These are phyloP conservation scores for Digitaria exilis DNA, from an alignment of 202 grass and related monocot species.

Conservation along the genomic window DNA sequence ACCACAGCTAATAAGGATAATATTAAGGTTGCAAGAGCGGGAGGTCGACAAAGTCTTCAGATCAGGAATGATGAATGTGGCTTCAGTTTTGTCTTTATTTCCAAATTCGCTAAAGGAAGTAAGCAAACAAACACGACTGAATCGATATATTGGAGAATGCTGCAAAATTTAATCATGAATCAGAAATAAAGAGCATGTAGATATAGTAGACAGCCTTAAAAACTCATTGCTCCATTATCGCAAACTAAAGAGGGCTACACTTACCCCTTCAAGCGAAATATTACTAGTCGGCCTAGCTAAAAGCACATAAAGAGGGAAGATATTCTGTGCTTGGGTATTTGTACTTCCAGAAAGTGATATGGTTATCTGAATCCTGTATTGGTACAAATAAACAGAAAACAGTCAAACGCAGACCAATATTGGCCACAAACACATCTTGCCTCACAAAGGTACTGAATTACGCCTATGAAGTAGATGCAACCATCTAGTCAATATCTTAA, in stretches of 20 bases:
- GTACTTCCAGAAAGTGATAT: constrained; percentile 69
- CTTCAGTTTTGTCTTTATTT: constrained; percentile 72
- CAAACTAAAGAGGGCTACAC: constrained; percentile 26
- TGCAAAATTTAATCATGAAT: constrained; percentile 46
- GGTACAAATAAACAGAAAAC: constrained; percentile 21
- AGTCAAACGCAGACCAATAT: constrained; percentile 15
- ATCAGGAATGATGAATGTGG: constrained; percentile 79
- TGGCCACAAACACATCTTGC: constrained; percentile 17
- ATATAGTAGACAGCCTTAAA: constrained; percentile 29
- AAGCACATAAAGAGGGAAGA: constrained; percentile 85
- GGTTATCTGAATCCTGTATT: constrained; percentile 84
- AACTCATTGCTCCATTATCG: constrained; percentile 24
- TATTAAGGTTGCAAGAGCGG: constrained; percentile 63
- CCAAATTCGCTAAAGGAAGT: constrained; percentile 69
- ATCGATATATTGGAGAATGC: constrained; percentile 68
- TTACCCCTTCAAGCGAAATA: constrained; percentile 70
- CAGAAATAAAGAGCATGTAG: constrained; percentile 43
- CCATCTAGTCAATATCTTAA: constrained; percentile 20
- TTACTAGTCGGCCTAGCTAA: constrained; percentile 72
- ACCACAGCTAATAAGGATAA: constrained; percentile 86
- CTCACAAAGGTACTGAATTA: background rate
- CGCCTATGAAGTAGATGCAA: background rate
- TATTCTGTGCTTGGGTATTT: constrained; percentile 58
- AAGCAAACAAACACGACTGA: constrained; percentile 66
- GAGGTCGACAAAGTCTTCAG: constrained; percentile 73